phyloP scores from a whole-genome alignment of 2,329 filamentous ascomycete genomes.

The Fusarium chaquense region DNA sequence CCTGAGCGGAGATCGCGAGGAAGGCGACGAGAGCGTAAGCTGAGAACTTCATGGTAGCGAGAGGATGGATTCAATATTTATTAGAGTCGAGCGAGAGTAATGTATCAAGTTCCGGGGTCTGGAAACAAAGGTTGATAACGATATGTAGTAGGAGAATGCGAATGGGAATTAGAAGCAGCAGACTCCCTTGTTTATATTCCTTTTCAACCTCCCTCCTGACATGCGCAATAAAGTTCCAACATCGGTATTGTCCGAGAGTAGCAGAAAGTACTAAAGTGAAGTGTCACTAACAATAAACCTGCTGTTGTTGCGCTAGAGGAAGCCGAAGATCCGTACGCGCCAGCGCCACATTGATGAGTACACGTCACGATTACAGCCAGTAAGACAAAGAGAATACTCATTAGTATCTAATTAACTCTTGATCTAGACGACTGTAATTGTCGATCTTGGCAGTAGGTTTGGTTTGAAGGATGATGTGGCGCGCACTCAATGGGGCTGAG shows the following conservation, averaged over 20 bases:
- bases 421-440: neutral
- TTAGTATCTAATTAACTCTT: neutral
- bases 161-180: neutral
- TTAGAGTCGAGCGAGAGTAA: neutral
- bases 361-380: neutral
- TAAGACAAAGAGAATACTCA: neutral
- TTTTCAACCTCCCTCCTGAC: too few species aligned
- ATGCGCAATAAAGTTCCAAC: neutral
- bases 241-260: neutral
- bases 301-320: neutral
- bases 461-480: neutral
- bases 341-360: neutral
- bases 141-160: neutral
- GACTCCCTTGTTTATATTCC: neutral
- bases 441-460: neutral
- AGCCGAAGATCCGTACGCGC: neutral
- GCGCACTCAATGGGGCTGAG: neutral
- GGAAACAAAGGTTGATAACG: neutral
- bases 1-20: neutral
- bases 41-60: neutral
- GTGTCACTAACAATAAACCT: neutral
- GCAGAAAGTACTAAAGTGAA: too few species aligned
- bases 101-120: neutral
- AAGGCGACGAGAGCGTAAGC: neutral
- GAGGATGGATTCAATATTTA: neutral